These are phyloP conservation scores for Millerozyma acaciae DNA, from an alignment of 805 yeast species.

Conservation along the genomic window DNA sequence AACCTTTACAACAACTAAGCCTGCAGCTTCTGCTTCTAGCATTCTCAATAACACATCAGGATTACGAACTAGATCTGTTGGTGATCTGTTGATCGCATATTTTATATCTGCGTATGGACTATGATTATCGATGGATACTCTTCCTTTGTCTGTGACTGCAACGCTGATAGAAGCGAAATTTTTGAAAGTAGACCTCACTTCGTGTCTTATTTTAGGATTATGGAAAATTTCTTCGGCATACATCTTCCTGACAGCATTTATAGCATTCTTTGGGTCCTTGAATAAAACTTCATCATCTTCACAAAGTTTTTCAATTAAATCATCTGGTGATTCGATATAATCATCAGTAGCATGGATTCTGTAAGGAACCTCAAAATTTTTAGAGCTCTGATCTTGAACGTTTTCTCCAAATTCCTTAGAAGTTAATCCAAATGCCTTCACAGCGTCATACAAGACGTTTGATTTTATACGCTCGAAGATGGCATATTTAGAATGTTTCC, in stretches of 20 bases:
- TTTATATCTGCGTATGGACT: conserved; percentile 87
- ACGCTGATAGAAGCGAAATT: conserved; percentile 67
- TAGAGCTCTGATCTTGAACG: conserved; percentile 56
- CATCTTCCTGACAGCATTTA: conserved; percentile 69
- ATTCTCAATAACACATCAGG: conserved; percentile 86
- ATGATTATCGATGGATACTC: conserved; percentile 67
- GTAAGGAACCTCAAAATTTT: conserved; percentile 39
- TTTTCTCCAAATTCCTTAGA: conserved; percentile 82
- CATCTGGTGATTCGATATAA: conserved; percentile 56
- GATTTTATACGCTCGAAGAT: conserved; percentile 63
- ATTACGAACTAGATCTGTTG: conserved; percentile 63
- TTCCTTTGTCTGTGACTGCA: conserved; percentile 70
- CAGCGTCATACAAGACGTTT: conserved; percentile 61
- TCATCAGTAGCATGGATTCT: conserved; percentile 74
- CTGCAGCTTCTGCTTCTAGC: conserved; percentile 85
- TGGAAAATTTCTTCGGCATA: conserved; percentile 77
- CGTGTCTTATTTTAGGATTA: conserved; percentile 74
- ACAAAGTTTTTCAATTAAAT: conserved; percentile 46
- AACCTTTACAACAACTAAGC: conserved; percentile 65
- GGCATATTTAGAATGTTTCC: conserved; percentile 58
- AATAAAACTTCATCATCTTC: conserved; percentile 49
- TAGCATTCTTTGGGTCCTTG: conserved; percentile 56
- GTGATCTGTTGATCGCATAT: conserved; percentile 78
- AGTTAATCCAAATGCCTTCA: conserved; percentile 70
- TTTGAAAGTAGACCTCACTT: conserved; percentile 60